Evolutionary conservation across 306 rosid species (phyloP).

Genomic region (Vicia sativa): DNA sequence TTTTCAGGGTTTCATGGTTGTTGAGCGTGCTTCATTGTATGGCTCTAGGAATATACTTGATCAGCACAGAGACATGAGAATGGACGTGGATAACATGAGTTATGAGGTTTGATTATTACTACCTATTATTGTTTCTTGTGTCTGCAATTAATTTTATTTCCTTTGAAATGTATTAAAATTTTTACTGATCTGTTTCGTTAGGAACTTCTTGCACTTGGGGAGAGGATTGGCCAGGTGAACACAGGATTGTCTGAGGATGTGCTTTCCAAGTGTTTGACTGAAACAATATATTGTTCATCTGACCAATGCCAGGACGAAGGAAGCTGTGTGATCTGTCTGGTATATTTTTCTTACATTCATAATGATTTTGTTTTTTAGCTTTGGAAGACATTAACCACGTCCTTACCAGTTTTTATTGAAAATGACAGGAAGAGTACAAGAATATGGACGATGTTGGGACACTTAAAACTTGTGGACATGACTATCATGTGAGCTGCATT

Average conservation of each 20-base stretch:
- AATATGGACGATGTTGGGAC: constrained; percentile 81
- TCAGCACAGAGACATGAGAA: constrained; percentile 88
- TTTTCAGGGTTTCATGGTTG: constrained; percentile 71
- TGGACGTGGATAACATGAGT: constrained; percentile 83
- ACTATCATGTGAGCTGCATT: constrained; percentile 81
- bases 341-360: constrained; percentile 33
- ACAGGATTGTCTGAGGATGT: constrained; percentile 75
- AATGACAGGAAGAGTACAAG: constrained; percentile 81
- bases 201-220: constrained; percentile 87
- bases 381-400: constrained; percentile 11
- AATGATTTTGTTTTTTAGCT: constrained; percentile 12
- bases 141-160: not conserved
- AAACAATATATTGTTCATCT: constrained; percentile 75
- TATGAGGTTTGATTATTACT: constrained; percentile 62
- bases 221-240: constrained; percentile 78
- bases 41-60: constrained; percentile 71
- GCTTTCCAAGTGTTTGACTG: constrained; percentile 69
- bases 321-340: constrained; percentile 77
- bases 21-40: constrained; percentile 59
- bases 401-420: constrained; percentile 3
- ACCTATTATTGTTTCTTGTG: constrained; percentile 16
- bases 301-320: constrained; percentile 73
- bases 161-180: constrained; percentile 6
- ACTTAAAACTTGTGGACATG: constrained; percentile 70
- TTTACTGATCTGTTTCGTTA: constrained; percentile 40